A percentile compares a stretch with the other conserved stretches of the same genome.
phyloP scores from a whole-genome alignment of 2,329 filamentous ascomycete genomes.

The Aspergillus amoenus region DNA sequence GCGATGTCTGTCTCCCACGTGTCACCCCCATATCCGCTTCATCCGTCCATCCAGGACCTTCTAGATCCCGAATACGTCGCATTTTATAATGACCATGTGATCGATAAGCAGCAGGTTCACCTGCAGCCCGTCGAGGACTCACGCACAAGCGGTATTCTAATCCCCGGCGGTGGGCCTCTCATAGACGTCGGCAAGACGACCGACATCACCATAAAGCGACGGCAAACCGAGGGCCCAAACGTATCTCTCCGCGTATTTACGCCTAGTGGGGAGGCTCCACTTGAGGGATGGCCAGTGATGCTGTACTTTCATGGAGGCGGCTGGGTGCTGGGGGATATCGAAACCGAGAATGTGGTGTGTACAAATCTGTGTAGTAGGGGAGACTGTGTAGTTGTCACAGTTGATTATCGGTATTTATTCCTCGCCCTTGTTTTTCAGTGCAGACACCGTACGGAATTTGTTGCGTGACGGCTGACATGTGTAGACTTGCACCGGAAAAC shows the following conservation, averaged over 20 bases:
- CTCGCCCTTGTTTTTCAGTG: background rate
- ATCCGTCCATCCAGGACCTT: constrained; percentile 47
- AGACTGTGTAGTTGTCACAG: constrained; percentile 54
- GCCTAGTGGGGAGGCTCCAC: constrained; percentile 46
- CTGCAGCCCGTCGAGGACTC: constrained; percentile 54
- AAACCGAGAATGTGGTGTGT: constrained; percentile 58
- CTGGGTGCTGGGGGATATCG: constrained; percentile 59
- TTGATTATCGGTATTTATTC: constrained; percentile 53
- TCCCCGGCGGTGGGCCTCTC: constrained; percentile 53
- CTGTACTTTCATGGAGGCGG: constrained; percentile 61
- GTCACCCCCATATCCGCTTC: constrained; percentile 49
- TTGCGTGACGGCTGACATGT: background rate
- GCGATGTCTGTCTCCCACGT: constrained; percentile 21
- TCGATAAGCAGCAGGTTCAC: constrained; percentile 55
- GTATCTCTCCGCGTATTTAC: constrained; percentile 54
- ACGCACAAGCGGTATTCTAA: constrained; percentile 51
- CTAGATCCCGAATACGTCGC: constrained; percentile 53
- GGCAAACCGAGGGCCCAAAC: constrained; percentile 49
- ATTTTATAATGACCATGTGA: constrained; percentile 55
- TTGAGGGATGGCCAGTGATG: constrained; percentile 55
- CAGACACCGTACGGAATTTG: background rate
- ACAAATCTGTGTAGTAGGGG: constrained; percentile 54
- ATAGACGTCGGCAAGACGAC: constrained; percentile 49
- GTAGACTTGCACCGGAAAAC: constrained; percentile 56
- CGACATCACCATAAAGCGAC: constrained; percentile 46